Evolutionary conservation across 208 protist species (phyloP), one percentile per base, ranked within the genome.

Genomic region (Leishmania arabica): DNA sequence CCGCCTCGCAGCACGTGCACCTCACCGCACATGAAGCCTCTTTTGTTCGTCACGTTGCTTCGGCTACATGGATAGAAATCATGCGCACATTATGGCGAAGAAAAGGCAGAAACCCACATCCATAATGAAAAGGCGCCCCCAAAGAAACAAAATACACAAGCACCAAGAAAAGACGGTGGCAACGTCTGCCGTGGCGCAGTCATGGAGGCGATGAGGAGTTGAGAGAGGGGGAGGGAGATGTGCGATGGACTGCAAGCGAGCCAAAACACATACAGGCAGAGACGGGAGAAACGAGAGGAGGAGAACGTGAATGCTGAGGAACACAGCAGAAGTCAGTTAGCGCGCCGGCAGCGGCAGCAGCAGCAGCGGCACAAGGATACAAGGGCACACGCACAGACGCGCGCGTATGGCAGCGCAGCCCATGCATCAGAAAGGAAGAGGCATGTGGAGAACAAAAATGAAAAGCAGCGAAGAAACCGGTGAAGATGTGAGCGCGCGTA

Each of bases 71-170:
- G 58, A 31, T 15, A 8, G 11, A 11, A 31, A 31, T 34, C n/a
- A 27, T 64, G 58, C 58, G 27, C 58, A 31, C 8, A 31, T 31
- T 6, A 64, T 64, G 6, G 11, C 19, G 58, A 64, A 51, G 56
- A 42, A 31, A 5, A 72, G 45, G 9, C 45, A 49, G 8, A 79
- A 45, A 19, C 31, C 8, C 19, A 73, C 27, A 24, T 17, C 34
- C 40, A 40, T 31, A 54, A 68, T 1, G 89, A 90, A 21, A 84
- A 89, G 31, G 79, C 65, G 37, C 86, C 89, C 64, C 94, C 86
- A 79, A 87, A 93, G 56, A n/a, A 84, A 45, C 42, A 45, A 31
- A 75, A 60, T 9, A 37, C 2, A 9, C 62, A 11, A 40, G 62
- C 15, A 5, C 68, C 27, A 51, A 73, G 40, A 24, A 49, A 37